These are phyloP conservation scores for Puccinia triticina DNA, from an alignment of 1,284 basidiomycete genomes.

Conservation along the genomic window DNA sequence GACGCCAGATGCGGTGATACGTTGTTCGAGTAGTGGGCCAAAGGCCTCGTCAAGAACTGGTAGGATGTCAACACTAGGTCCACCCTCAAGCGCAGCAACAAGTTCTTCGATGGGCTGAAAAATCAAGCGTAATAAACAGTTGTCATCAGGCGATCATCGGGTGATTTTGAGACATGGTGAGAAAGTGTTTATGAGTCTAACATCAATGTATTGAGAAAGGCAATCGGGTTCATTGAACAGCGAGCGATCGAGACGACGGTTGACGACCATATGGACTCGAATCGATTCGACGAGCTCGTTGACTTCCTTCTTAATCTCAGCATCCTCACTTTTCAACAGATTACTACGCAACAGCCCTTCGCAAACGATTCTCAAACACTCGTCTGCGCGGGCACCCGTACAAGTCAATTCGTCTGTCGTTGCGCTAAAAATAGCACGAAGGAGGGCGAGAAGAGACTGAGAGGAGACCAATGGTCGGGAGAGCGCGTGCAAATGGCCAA, in stretches of 20 bases:
- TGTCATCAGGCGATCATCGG: background rate
- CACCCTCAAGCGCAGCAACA: slow-evolving; percentile 56
- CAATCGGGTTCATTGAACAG: slow-evolving; percentile 42
- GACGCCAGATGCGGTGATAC: slow-evolving; percentile 64
- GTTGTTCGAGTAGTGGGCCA: slow-evolving; percentile 66
- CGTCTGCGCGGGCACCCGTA: slow-evolving; percentile 56
- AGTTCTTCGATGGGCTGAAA: slow-evolving; percentile 49
- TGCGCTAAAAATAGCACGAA: slow-evolving; percentile 55
- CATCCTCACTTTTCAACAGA: slow-evolving; percentile 25
- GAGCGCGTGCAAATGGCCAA: slow-evolving; percentile 73
- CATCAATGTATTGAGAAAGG: slow-evolving; percentile 47
- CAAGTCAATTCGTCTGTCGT: slow-evolving; percentile 55
- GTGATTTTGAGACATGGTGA: slow-evolving; percentile 3
- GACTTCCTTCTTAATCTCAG: slow-evolving; percentile 43
- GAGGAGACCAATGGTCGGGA: slow-evolving; percentile 52
- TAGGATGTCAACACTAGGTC: slow-evolving; percentile 67
- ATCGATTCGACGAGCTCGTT: slow-evolving; percentile 41
- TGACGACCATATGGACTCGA: slow-evolving; percentile 39
- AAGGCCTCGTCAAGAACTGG: slow-evolving; percentile 66
- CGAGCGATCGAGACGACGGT: slow-evolving; percentile 43
- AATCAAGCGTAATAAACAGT: background rate
- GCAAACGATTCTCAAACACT: slow-evolving; percentile 56
- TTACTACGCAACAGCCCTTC: slow-evolving; percentile 55
- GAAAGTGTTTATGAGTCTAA: slow-evolving; percentile 16
- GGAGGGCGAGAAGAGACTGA: slow-evolving; percentile 52